phyloP scores from a whole-genome alignment of 176 grass and related monocot genomes.

The Hyparrhenia diplandra region DNA sequence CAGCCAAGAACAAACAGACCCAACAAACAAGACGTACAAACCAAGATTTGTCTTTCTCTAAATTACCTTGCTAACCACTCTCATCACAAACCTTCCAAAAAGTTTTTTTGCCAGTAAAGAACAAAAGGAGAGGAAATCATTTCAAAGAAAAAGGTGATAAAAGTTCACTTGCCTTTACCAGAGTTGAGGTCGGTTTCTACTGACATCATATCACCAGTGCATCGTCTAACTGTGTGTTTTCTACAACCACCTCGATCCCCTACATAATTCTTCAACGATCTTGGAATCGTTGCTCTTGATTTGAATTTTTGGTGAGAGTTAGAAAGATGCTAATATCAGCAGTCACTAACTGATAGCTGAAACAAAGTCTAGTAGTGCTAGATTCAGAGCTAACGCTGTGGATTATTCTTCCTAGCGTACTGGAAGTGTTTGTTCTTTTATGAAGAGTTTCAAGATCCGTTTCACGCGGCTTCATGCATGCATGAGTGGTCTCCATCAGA shows the following conservation, averaged over 20 bases:
- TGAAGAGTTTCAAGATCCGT: conserved; percentile 18
- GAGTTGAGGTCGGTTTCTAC: conserved; percentile 1
- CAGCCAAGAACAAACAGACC: conserved; percentile 4
- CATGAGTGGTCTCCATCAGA: neutral
- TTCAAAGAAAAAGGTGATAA: neutral
- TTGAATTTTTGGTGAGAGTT: neutral
- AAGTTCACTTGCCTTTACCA: neutral
- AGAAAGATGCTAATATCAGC: neutral
- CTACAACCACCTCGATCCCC: conserved; percentile 20
- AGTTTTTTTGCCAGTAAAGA: conserved; percentile 2
- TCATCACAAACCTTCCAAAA: neutral
- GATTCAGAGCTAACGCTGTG: neutral
- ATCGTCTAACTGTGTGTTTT: neutral
- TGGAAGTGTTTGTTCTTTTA: conserved; percentile 9
- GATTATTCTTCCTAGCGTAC: conserved; percentile 17
- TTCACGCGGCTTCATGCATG: neutral
- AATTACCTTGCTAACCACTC: conserved; percentile 35
- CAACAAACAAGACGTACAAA: conserved; percentile 20
- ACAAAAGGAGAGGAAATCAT: neutral
- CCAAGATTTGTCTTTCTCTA: conserved; percentile 22
- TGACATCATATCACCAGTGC: conserved; percentile 9
- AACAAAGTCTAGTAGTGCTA: conserved; percentile 9
- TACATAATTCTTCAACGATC: neutral
- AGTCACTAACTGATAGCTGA: neutral
- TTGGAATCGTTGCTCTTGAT: neutral